phyloP scores from a whole-genome alignment of 2,329 filamentous ascomycete genomes.

The Fragosphaeria purpurea region DNA sequence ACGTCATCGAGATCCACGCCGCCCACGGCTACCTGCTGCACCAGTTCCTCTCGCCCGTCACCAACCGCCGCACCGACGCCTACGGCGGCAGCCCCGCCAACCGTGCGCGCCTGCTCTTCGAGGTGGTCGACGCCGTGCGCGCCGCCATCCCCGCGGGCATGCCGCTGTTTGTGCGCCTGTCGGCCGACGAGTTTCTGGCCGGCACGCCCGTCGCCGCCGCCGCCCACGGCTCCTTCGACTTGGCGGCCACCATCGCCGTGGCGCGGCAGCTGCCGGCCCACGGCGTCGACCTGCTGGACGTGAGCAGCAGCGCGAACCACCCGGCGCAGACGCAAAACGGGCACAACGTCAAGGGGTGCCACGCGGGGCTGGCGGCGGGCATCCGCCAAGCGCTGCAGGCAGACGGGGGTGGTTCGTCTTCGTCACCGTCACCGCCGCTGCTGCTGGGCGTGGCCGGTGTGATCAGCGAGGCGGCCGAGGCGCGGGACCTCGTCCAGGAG shows the following conservation, averaged over 20 bases:
- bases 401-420: no score
- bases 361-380: no score
- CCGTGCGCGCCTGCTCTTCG: constrained; percentile 55
- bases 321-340: constrained; percentile 44
- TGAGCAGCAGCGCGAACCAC: constrained; percentile 59
- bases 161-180: constrained; percentile 65
- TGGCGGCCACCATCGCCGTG: constrained; percentile 53
- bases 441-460: no score
- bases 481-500: no score
- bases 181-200: constrained; percentile 69
- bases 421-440: no score
- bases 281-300: constrained; percentile 67
- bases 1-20: constrained; percentile 62
- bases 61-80: constrained; percentile 60
- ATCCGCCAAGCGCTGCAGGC: no score
- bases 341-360: no score
- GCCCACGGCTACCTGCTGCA: constrained; percentile 72
- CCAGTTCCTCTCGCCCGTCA: constrained; percentile 56
- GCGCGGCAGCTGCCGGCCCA: constrained; percentile 51
- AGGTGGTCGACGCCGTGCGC: constrained; percentile 54
- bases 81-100: constrained; percentile 66
- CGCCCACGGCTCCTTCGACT: constrained; percentile 53
- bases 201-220: constrained; percentile 28
- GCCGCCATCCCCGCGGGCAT: constrained; percentile 53
- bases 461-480: no score